These are phyloP conservation scores for Nigrospora osmanthi DNA, from an alignment of 2,329 filamentous ascomycete species.

Conservation along the genomic window DNA sequence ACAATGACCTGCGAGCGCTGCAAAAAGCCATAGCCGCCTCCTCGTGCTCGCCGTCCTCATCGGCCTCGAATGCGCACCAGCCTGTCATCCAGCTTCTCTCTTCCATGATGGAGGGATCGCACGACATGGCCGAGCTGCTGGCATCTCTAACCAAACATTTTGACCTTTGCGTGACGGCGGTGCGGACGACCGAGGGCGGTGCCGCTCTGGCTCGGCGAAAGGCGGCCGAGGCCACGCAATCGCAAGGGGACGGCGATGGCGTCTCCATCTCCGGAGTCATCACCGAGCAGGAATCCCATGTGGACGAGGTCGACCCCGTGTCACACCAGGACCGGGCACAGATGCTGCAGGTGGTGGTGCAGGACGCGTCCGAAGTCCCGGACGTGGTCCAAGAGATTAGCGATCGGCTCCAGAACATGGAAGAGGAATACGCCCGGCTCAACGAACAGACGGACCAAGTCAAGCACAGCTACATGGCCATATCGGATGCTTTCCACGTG, in stretches of 20 bases:
- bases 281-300: constrained; percentile 44
- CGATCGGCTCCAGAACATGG: constrained; percentile 70
- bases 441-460: constrained; percentile 53
- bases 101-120: constrained; percentile 64
- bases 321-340: constrained; percentile 69
- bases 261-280: constrained; percentile 63
- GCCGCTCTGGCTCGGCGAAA: constrained; percentile 60
- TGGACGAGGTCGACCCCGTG: constrained; percentile 56
- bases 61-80: constrained; percentile 26
- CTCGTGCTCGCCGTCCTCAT: constrained; percentile 23
- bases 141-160: constrained; percentile 81
- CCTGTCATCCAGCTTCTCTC: constrained; percentile 48
- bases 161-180: constrained; percentile 84
- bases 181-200: constrained; percentile 81
- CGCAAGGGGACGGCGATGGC: constrained; percentile 31
- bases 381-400: constrained; percentile 64
- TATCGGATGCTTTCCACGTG: constrained; percentile 54
- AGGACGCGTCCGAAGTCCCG: constrained; percentile 61
- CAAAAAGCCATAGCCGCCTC: constrained; percentile 46
- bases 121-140: constrained; percentile 74
- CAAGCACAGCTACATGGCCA: constrained; percentile 45
- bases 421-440: constrained; percentile 58
- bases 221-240: constrained; percentile 55
- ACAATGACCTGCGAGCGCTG: constrained; percentile 62
- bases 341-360: constrained; percentile 73